Percentiles rank a stretch among this genome's conserved stretches.
Evolutionary conservation across 2,329 filamentous ascomycete genomes (phyloP).

Genomic region (Diaporthe citrichinensis): DNA sequence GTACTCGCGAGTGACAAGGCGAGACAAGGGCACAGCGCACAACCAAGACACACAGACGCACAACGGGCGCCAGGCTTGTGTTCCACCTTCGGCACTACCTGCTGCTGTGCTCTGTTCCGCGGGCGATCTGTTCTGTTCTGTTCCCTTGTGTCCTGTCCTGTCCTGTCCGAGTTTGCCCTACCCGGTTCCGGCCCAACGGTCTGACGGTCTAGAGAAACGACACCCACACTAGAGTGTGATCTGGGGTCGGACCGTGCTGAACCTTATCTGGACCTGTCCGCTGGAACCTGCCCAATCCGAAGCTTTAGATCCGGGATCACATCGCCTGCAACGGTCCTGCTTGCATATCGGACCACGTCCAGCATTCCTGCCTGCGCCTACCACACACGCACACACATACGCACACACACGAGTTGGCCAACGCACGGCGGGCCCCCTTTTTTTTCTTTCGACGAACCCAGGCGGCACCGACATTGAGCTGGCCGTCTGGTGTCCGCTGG

Average conservation of each 20-base stretch:
- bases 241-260: slow-evolving; percentile 33
- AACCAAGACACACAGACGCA: slow-evolving; percentile 13
- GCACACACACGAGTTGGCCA: slow-evolving; percentile 4
- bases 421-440: not conserved
- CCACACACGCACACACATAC: slow-evolving; percentile 6
- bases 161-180: slow-evolving; percentile 7
- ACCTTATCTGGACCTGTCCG: slow-evolving; percentile 34
- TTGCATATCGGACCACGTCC: slow-evolving; percentile 29
- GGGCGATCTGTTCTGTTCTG: slow-evolving; percentile 1
- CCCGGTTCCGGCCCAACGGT: slow-evolving; percentile 34
- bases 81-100: slow-evolving; percentile 17
- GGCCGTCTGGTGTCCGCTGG: slow-evolving; percentile 4
- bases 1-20: slow-evolving; percentile 10
- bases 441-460: not conserved
- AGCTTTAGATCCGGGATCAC: slow-evolving; percentile 31
- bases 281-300: slow-evolving; percentile 30
- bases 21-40: slow-evolving; percentile 3
- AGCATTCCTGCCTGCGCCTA: slow-evolving; percentile 21
- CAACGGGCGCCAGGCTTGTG: slow-evolving; percentile 15
- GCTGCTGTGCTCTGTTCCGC: slow-evolving; percentile 15
- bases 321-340: slow-evolving; percentile 20
- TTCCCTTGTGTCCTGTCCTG: not conserved
- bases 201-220: slow-evolving; percentile 30
- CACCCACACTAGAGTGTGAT: slow-evolving; percentile 28
- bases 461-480: slow-evolving; percentile 5